A percentile compares a stretch with the other conserved stretches of the same genome.
Conservation (phyloP, 1,284 basidiomycete species). For the Marasmius sp. region DNA sequence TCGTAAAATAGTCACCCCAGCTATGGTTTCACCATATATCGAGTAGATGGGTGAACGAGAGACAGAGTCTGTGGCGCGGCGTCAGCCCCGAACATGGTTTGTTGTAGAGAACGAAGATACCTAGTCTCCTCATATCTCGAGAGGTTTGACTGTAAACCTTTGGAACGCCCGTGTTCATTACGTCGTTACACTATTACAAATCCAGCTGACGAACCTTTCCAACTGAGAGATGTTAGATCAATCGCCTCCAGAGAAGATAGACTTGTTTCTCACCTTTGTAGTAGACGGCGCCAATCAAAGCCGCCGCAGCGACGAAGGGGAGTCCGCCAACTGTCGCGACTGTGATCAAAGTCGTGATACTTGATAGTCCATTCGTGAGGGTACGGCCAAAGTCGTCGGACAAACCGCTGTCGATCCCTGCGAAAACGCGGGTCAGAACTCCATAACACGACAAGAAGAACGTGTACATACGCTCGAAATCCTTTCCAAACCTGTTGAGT, state of each 20-base stretch:
- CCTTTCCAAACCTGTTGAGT: constrained; percentile 90
- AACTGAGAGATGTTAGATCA: constrained; percentile 29
- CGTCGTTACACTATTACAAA: background rate
- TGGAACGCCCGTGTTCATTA: constrained; percentile 32
- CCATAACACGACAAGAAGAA: background rate
- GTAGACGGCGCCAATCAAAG: constrained; percentile 65
- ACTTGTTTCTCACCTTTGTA: constrained; percentile 54
- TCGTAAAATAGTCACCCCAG: constrained; percentile 85
- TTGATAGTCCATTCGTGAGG: constrained; percentile 58
- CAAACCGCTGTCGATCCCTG: constrained; percentile 82
- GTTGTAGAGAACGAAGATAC: constrained; percentile 34
- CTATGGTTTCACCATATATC: constrained; percentile 88
- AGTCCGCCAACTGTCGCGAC: constrained; percentile 80
- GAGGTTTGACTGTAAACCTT: constrained; percentile 85
- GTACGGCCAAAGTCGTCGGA: constrained; percentile 87
- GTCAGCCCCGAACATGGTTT: background rate
- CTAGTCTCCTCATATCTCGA: constrained; percentile 85
- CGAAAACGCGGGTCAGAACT: constrained; percentile 1
- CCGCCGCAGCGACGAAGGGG: constrained; percentile 65
- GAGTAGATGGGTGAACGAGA: constrained; percentile 91
- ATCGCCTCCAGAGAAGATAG: background rate
- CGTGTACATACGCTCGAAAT: constrained; percentile 76
- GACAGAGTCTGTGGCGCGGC: constrained; percentile 63
- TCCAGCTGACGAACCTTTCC: constrained; percentile 38
- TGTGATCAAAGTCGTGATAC: constrained; percentile 70